A percentile compares a stretch with the other conserved stretches of the same genome.
phyloP scores from a whole-genome alignment of 768 basidiomycete species.

The Scleroderma bovista region DNA sequence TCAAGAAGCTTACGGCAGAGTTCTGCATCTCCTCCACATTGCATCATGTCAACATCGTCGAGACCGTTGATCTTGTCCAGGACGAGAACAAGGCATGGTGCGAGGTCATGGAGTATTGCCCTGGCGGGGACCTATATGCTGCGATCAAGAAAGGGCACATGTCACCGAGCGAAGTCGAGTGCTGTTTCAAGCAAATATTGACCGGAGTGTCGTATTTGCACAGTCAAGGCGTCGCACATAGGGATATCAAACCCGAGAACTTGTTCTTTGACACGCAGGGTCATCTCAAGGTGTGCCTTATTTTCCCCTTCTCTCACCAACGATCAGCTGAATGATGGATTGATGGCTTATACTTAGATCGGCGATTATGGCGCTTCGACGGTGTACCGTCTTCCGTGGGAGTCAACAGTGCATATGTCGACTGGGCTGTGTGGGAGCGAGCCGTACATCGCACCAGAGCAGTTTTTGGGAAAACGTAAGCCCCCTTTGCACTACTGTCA shows the following conservation, averaged over 20 bases:
- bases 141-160: conserved; percentile 97
- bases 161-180: conserved; percentile 90
- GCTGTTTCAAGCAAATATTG: conserved; percentile 96
- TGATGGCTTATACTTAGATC: conserved; percentile 52
- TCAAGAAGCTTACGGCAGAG: conserved; percentile 99
- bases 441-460: conserved; percentile 98
- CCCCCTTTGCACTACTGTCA: no score
- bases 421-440: conserved; percentile 97
- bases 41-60: conserved; percentile 91
- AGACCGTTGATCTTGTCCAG: conserved; percentile 99
- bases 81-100: conserved; percentile 97
- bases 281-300: conserved; percentile 88
- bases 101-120: conserved; percentile 99
- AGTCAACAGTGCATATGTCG: conserved; percentile 93
- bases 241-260: conserved; percentile 98
- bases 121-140: conserved; percentile 96
- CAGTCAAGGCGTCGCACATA: conserved; percentile 94
- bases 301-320: conserved; percentile 2
- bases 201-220: conserved; percentile 87
- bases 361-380: conserved; percentile 98
- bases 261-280: conserved; percentile 89
- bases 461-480: conserved; percentile 96
- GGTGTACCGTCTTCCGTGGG: conserved; percentile 99
- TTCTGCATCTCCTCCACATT: conserved; percentile 98
- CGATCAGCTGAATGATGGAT: not conserved